Conservation (phyloP, 2,329 filamentous ascomycete species). For the Teratosphaeriaceae sp. region DNA sequence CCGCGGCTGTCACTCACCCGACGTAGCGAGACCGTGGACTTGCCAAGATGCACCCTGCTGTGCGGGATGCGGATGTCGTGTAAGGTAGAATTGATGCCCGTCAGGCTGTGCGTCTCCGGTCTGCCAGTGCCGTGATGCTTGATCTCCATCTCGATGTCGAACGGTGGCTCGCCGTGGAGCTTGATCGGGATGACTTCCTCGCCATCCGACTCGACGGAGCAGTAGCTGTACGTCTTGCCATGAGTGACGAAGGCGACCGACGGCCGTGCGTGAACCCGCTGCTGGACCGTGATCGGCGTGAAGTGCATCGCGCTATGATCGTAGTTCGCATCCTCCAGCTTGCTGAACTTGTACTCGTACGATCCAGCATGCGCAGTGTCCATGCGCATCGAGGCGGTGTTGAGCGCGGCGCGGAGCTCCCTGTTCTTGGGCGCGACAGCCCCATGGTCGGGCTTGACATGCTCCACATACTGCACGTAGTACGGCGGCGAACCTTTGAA, state of each 20-base stretch:
- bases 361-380: constrained; percentile 77
- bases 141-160: constrained; percentile 85
- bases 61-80: constrained; percentile 82
- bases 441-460: constrained; percentile 62
- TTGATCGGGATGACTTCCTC: constrained; percentile 85
- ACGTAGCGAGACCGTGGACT: constrained; percentile 80
- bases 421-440: constrained; percentile 57
- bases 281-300: constrained; percentile 63
- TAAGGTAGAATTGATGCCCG: constrained; percentile 66
- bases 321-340: constrained; percentile 81
- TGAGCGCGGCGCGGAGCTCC: constrained; percentile 68
- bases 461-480: constrained; percentile 73
- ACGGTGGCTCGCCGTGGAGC: constrained; percentile 77
- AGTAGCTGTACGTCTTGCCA: constrained; percentile 93
- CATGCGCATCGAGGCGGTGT: constrained; percentile 72
- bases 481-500: constrained; percentile 76
- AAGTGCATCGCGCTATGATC: constrained; percentile 62
- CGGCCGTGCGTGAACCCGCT: constrained; percentile 78
- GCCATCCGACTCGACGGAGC: constrained; percentile 68
- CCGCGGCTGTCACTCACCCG: constrained; percentile 82
- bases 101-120: constrained; percentile 74
- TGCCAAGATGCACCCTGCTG: constrained; percentile 77
- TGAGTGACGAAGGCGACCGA: constrained; percentile 75
- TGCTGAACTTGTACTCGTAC: constrained; percentile 80
- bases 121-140: constrained; percentile 79